phyloP scores from a whole-genome alignment of 176 grass and related monocot genomes.

The Avena insularis region DNA sequence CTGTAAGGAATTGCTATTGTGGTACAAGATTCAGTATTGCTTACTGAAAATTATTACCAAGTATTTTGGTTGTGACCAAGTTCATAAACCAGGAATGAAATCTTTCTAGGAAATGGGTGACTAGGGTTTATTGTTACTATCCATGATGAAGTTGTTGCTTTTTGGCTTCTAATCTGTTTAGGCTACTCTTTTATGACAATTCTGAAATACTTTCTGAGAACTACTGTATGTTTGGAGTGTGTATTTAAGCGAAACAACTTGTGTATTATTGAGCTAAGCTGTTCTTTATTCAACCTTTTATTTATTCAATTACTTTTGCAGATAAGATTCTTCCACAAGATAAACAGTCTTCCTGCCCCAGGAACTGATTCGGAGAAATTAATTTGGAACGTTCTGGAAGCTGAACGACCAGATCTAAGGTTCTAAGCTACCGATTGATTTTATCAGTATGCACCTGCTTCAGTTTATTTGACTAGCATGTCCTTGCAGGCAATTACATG shows the following conservation, averaged over 20 bases:
- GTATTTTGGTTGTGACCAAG: constrained; percentile 4
- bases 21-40: background rate
- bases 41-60: constrained; percentile 13
- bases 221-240: constrained; percentile 10
- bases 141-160: background rate
- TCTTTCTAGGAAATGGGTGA: constrained; percentile 1
- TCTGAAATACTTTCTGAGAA: background rate
- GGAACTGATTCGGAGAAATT: constrained; percentile 87
- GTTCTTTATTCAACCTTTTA: background rate
- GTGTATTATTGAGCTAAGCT: background rate
- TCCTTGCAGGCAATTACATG: constrained; percentile 81
- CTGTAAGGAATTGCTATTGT: background rate
- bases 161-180: constrained; percentile 24
- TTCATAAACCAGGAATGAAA: constrained; percentile 7
- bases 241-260: background rate
- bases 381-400: constrained; percentile 86
- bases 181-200: constrained; percentile 17
- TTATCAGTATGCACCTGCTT: constrained; percentile 15
- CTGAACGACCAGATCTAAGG: constrained; percentile 86
- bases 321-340: constrained; percentile 93
- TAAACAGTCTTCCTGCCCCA: constrained; percentile 72
- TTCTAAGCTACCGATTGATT: constrained; percentile 41
- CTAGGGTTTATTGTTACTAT: background rate
- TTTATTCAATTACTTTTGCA: constrained; percentile 55
- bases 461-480: constrained; percentile 33